Conservation (phyloP, 345 rosid species). For the Arabidopsis suecica region DNA sequence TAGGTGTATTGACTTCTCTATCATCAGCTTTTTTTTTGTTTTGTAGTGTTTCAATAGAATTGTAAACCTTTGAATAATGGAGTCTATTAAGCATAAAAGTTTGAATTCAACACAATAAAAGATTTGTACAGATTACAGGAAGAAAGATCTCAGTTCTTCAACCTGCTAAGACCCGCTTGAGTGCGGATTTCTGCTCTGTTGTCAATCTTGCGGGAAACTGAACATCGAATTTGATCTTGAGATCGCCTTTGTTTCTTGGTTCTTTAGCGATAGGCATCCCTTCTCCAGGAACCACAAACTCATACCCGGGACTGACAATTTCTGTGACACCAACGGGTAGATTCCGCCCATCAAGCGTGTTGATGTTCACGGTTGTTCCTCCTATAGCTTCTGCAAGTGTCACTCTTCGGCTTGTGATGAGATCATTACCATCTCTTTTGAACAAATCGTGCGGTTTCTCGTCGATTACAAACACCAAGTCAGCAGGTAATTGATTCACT, state of each 20-base stretch:
- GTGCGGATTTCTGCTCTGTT: slow-evolving; percentile 74
- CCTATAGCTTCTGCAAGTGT: slow-evolving; percentile 86
- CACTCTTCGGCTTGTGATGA: slow-evolving; percentile 58
- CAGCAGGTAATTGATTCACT: slow-evolving; percentile 88
- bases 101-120: slow-evolving; percentile 15
- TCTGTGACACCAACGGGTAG: slow-evolving; percentile 70
- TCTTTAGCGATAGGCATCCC: slow-evolving; percentile 97
- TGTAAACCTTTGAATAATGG: slow-evolving; percentile 21
- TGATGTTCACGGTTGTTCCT: slow-evolving; percentile 70
- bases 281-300: slow-evolving; percentile 74
- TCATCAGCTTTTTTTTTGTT: not conserved
- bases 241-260: slow-evolving; percentile 72
- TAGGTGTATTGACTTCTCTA: not conserved
- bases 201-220: slow-evolving; percentile 79
- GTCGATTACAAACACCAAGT: slow-evolving; percentile 82
- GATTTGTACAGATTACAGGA: slow-evolving; percentile 23
- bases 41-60: not conserved
- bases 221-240: slow-evolving; percentile 82
- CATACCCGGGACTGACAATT: slow-evolving; percentile 79
- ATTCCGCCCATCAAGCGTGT: slow-evolving; percentile 69
- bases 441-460: slow-evolving; percentile 76
- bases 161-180: slow-evolving; percentile 70
- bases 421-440: slow-evolving; percentile 88
- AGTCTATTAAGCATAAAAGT: not conserved
- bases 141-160: slow-evolving; percentile 23